Percentiles rank a stretch among this genome's conserved stretches.
These are phyloP conservation scores for Fusarium temperatum DNA, from an alignment of 2,329 filamentous ascomycete species.

Conservation along the genomic window DNA sequence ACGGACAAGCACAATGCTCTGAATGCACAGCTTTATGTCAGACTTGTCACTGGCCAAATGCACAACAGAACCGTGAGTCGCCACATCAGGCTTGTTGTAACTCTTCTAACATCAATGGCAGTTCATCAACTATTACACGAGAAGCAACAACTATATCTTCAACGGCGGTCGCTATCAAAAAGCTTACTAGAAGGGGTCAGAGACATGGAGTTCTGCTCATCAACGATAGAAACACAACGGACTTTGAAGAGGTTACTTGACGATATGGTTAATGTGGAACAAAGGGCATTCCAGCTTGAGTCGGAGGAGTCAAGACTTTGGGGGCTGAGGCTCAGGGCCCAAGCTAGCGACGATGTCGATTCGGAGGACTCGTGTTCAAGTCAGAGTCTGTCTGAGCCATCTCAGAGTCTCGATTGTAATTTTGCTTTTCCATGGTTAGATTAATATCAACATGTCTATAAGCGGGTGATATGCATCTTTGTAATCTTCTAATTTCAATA, in stretches of 20 bases:
- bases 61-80: not conserved
- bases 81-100: fast-evolving
- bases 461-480: no score
- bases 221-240: not conserved
- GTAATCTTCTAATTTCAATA: no score
- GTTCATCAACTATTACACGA: not conserved
- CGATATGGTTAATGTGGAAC: not conserved
- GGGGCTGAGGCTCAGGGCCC: not conserved
- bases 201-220: not conserved
- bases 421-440: not conserved
- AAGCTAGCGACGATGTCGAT: not conserved
- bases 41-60: not conserved
- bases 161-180: not conserved
- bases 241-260: not conserved
- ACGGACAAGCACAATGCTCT: not conserved
- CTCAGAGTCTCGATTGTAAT: not conserved
- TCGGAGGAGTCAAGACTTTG: not conserved
- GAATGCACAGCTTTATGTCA: not conserved
- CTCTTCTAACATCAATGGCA: not conserved
- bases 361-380: not conserved
- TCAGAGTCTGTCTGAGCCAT: not conserved
- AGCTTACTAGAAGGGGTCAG: not conserved
- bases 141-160: not conserved
- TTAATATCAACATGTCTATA: not conserved
- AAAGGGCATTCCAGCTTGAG: not conserved